phyloP scores from a whole-genome alignment of 805 yeast species.

The Kodamaea restingae region DNA sequence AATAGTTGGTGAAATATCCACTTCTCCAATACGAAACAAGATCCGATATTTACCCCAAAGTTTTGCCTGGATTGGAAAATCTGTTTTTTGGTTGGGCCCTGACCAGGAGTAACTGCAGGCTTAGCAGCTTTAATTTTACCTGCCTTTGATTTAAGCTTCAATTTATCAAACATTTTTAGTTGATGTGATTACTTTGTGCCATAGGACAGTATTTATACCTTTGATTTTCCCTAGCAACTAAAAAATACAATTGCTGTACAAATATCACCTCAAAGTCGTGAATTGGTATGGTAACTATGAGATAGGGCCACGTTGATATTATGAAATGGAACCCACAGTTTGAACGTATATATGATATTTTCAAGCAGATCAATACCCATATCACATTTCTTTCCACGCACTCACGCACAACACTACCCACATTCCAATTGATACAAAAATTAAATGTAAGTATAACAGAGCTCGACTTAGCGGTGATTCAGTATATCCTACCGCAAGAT shows the following conservation, averaged over 20 bases:
- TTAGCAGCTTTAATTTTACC: slow-evolving; percentile 20
- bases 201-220: neutral
- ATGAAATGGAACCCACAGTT: slow-evolving; percentile 7
- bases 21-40: slow-evolving; percentile 73
- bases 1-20: slow-evolving; percentile 70
- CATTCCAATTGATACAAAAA: slow-evolving; percentile 26
- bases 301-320: too few relatives aligned
- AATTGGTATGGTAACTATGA: neutral
- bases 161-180: slow-evolving; percentile 26
- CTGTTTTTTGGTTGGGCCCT: slow-evolving; percentile 37
- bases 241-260: slow-evolving; percentile 1
- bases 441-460: slow-evolving; percentile 29
- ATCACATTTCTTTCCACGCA: slow-evolving; percentile 37
- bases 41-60: slow-evolving; percentile 84
- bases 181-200: too few relatives aligned
- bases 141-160: slow-evolving; percentile 30
- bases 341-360: slow-evolving; percentile 13
- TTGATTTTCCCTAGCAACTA: neutral
- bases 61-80: slow-evolving; percentile 61
- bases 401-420: slow-evolving; percentile 31
- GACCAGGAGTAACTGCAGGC: slow-evolving; percentile 33
- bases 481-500: slow-evolving; percentile 61
- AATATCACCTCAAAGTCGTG: neutral
- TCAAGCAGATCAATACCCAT: slow-evolving; percentile 34
- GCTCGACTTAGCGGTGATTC: slow-evolving; percentile 62